Evolutionary conservation across 352 stramenopile genomes (phyloP), one percentile per base, ranked within the genome.

Genomic region (Phytophthora pluvialis): DNA sequence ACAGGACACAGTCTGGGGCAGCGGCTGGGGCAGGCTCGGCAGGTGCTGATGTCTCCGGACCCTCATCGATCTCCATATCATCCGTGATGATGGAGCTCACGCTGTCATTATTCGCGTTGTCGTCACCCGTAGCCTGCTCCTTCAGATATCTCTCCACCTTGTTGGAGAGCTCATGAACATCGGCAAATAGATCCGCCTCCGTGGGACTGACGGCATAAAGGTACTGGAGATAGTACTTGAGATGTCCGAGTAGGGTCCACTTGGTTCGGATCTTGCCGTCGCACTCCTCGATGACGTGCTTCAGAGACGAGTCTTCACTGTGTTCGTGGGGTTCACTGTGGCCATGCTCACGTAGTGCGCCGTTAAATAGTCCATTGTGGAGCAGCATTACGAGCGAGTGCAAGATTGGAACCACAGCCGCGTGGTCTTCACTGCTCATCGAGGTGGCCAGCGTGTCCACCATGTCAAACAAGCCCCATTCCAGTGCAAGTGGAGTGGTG

Each of bases 361-460:
- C 79, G 11, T 76, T 63, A 51, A 94, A 94, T 12, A 89, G 67
- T 4, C 83, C 81, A 33, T 86, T 89, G 12, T 62, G 55, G 1
- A 92, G 58, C 18, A 92, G 29, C 32, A 72, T 47, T 0, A 89
- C 81, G 7, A 92, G 44, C 6, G 83, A 90, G 3, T 69, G 73
- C 18, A 94, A 70, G 4, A 94, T 65, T 4, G 77, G 76, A 7
- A 91, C 60, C 1, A 86, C 81, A 2, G 85, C 83, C 0, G 57
- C 60, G 54, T 94, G 86, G 57, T 94, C 86, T 81, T 94, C 86
- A 32, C 86, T 94, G 64, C 74, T 94, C 86, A 94, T 91, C 0
- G 86, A 92, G 3, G 77, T 90, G 7, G 86, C 83, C 10, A 94
- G 56, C 33, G 67, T 80, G 25, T 90, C 52, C 3, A 89, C 70